Percentiles rank a stretch among this genome's conserved stretches.
Conservation (phyloP, 345 rosid genomes). For the Pistacia integerrima region DNA sequence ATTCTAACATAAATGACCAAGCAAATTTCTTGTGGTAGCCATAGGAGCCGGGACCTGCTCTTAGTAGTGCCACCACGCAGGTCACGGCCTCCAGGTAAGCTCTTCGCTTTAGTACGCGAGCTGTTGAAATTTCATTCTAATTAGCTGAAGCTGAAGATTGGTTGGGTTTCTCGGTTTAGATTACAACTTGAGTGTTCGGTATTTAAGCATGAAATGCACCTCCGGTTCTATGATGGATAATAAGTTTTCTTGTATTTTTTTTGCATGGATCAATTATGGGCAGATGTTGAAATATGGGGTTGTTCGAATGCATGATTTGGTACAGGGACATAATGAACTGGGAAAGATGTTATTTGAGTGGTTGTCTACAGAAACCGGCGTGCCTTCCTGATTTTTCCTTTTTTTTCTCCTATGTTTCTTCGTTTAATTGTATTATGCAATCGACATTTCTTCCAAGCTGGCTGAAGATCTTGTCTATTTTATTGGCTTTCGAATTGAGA, state of each 20-base stretch:
- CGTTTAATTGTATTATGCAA: neutral
- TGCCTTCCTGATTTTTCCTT: conserved; percentile 17
- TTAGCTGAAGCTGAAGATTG: too few relatives aligned
- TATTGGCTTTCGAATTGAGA: neutral
- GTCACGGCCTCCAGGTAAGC: too few relatives aligned
- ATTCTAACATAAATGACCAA: too few relatives aligned
- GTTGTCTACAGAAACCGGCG: conserved; percentile 89
- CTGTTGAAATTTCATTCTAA: too few relatives aligned
- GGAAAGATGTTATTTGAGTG: conserved; percentile 81
- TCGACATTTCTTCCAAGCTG: neutral
- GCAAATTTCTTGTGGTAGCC: too few relatives aligned
- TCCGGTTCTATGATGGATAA: neutral
- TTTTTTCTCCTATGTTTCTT: neutral
- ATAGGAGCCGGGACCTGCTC: too few relatives aligned
- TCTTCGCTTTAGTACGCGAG: too few relatives aligned
- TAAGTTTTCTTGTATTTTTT: neutral
- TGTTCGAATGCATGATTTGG: conserved; percentile 76
- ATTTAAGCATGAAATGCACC: neutral
- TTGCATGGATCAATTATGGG: conserved; percentile 22
- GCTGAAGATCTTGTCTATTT: neutral
- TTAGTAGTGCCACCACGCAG: too few relatives aligned
- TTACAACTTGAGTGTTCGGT: too few relatives aligned
- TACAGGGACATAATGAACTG: conserved; percentile 65
- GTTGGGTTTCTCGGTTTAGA: too few relatives aligned
- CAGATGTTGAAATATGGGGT: conserved; percentile 93